A percentile compares a stretch with the other conserved stretches of the same genome.
phyloP scores from a whole-genome alignment of 164 flowering plant genomes.

The Annona cherimola region DNA sequence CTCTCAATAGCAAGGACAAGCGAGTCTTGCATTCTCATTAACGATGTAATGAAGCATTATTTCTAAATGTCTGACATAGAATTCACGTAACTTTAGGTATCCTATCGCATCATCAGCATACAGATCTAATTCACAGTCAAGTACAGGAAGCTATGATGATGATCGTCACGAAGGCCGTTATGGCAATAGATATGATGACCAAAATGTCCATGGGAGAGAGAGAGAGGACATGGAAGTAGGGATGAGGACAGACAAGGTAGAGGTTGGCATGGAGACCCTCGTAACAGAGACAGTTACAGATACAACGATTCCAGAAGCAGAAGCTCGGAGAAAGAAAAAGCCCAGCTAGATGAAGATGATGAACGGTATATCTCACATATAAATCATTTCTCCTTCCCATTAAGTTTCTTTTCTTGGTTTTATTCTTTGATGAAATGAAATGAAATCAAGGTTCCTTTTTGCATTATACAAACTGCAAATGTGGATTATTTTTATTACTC shows the following conservation, averaged over 20 bases:
- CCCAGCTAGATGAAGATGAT: slow-evolving; percentile 63
- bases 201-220: slow-evolving; percentile 74
- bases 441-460: too few relatives aligned
- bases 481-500: background rate
- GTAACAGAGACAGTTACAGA: slow-evolving; percentile 53
- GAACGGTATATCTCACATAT: slow-evolving; percentile 66
- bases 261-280: slow-evolving; percentile 39
- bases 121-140: slow-evolving; percentile 49
- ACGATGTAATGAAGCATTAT: too few relatives aligned
- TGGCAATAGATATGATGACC: slow-evolving; percentile 32
- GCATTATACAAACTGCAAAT: background rate
- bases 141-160: slow-evolving; percentile 60
- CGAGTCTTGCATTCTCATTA: slow-evolving; percentile 42
- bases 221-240: slow-evolving; percentile 47
- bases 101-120: slow-evolving; percentile 50
- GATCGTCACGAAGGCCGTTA: slow-evolving; percentile 50
- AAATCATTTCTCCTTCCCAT: background rate
- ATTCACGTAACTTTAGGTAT: slow-evolving; percentile 38
- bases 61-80: background rate
- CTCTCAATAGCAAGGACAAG: slow-evolving; percentile 83
- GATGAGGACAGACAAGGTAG: slow-evolving; percentile 71
- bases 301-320: slow-evolving; percentile 76
- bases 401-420: background rate
- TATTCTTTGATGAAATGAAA: background rate
- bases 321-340: slow-evolving; percentile 60